phyloP scores from a whole-genome alignment of 1,284 basidiomycete genomes.

The Malassezia psittaci region DNA sequence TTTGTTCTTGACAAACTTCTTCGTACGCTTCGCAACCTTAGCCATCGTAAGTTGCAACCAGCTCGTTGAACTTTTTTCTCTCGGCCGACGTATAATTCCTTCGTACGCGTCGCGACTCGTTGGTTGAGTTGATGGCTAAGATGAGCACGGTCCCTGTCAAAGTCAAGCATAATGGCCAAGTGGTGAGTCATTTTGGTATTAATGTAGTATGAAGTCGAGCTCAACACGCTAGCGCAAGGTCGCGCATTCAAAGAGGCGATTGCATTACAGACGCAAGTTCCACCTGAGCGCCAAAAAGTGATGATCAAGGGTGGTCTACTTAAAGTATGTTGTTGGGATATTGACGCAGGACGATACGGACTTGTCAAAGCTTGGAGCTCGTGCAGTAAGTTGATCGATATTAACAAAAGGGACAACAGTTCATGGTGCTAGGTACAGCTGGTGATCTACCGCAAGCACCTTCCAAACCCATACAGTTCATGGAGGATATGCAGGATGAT shows the following conservation, averaged over 20 bases:
- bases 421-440: conserved; percentile 59
- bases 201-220: conserved; percentile 38
- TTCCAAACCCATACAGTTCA: conserved; percentile 64
- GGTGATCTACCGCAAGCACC: conserved; percentile 83
- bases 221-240: conserved; percentile 62
- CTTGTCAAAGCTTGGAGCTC: conserved; percentile 70
- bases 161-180: conserved; percentile 82
- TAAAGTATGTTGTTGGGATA: conserved; percentile 46
- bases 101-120: not conserved
- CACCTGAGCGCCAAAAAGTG: conserved; percentile 82
- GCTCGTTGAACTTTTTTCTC: conserved; percentile 5
- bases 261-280: conserved; percentile 72
- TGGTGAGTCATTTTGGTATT: conserved; percentile 50
- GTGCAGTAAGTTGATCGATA: conserved; percentile 49
- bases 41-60: conserved; percentile 25
- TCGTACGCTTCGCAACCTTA: conserved; percentile 39
- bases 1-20: conserved; percentile 42
- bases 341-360: conserved; percentile 63
- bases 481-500: conserved; percentile 74
- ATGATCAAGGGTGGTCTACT: conserved; percentile 90
- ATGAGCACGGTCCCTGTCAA: conserved; percentile 54
- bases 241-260: conserved; percentile 70
- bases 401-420: conserved; percentile 26
- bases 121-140: conserved; percentile 29
- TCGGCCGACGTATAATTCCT: conserved; percentile 6